A percentile compares a stretch with the other conserved stretches of the same genome.
Evolutionary conservation across 371 early-diverging fungal species (phyloP).

Genomic region (Mucor lusitanicus): DNA sequence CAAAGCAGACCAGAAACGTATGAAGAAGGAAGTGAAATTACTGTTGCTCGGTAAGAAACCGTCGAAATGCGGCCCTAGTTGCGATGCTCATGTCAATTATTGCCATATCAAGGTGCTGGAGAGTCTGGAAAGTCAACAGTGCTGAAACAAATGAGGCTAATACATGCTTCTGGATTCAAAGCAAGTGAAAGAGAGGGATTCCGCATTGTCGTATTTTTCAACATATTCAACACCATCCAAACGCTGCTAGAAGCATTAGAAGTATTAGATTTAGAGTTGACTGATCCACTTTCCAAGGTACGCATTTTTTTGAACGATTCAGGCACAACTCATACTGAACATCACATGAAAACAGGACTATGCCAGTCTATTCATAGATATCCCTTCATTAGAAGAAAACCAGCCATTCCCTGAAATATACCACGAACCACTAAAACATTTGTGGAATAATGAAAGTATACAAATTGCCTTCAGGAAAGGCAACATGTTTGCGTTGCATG

Average conservation of each 20-base stretch:
- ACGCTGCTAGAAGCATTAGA: slow-evolving; percentile 84
- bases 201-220: slow-evolving; percentile 84
- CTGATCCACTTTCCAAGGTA: slow-evolving; percentile 39
- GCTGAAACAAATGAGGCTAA: slow-evolving; percentile 94
- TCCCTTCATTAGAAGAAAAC: slow-evolving; percentile 54
- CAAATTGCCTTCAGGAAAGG: slow-evolving; percentile 65
- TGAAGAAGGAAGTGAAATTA: slow-evolving; percentile 87
- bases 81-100: neutral
- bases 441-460: slow-evolving; percentile 79
- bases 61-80: neutral
- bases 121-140: slow-evolving; percentile 97
- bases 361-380: slow-evolving; percentile 27
- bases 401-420: slow-evolving; percentile 67
- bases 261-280: slow-evolving; percentile 59
- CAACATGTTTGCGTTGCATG: slow-evolving; percentile 82
- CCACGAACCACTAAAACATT: slow-evolving; percentile 68
- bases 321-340: neutral
- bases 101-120: slow-evolving; percentile 80
- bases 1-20: slow-evolving; percentile 70
- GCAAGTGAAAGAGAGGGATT: slow-evolving; percentile 82
- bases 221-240: slow-evolving; percentile 84
- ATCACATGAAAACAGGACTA: slow-evolving; percentile 25
- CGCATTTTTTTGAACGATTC: neutral
- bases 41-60: slow-evolving; percentile 74
- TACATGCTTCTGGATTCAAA: slow-evolving; percentile 90